Percentiles rank a stretch among this genome's conserved stretches.
These are phyloP conservation scores for Auriculariales sp. DNA, from an alignment of 768 basidiomycete species.

Conservation along the genomic window DNA sequence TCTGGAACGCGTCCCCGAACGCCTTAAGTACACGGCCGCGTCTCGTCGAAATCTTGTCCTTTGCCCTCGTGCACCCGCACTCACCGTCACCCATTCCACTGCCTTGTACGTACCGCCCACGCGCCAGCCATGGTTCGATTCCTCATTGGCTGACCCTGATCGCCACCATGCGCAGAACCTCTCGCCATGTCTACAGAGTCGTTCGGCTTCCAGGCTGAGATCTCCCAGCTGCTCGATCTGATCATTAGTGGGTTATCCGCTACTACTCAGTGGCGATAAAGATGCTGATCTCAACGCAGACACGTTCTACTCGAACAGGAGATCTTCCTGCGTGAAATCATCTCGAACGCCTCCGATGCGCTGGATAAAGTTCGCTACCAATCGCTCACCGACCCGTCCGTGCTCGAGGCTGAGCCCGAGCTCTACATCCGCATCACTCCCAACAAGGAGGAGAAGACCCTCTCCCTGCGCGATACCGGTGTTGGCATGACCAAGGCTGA, in stretches of 20 bases:
- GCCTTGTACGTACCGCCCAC: no score
- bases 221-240: slow-evolving; percentile 94
- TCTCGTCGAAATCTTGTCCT: no score
- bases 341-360: slow-evolving; percentile 95
- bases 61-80: no score
- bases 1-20: background rate
- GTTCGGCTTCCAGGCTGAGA: slow-evolving; percentile 98
- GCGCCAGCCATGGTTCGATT: background rate
- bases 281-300: slow-evolving; percentile 30
- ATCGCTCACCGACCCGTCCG: slow-evolving; percentile 84
- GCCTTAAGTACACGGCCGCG: no score
- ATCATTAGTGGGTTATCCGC: slow-evolving; percentile 74
- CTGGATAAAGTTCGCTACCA: slow-evolving; percentile 98
- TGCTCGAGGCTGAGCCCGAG: slow-evolving; percentile 82
- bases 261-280: background rate
- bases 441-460: slow-evolving; percentile 89
- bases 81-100: no score
- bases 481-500: slow-evolving; percentile 99
- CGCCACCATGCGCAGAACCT: slow-evolving; percentile 2
- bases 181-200: slow-evolving; percentile 37
- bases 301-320: slow-evolving; percentile 99
- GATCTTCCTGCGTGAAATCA: slow-evolving; percentile 97
- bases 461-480: slow-evolving; percentile 89
- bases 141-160: background rate
- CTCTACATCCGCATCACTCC: slow-evolving; percentile 89